Conservation (phyloP, 2,329 filamentous ascomycete genomes). For the Bretziella fagacearum region DNA sequence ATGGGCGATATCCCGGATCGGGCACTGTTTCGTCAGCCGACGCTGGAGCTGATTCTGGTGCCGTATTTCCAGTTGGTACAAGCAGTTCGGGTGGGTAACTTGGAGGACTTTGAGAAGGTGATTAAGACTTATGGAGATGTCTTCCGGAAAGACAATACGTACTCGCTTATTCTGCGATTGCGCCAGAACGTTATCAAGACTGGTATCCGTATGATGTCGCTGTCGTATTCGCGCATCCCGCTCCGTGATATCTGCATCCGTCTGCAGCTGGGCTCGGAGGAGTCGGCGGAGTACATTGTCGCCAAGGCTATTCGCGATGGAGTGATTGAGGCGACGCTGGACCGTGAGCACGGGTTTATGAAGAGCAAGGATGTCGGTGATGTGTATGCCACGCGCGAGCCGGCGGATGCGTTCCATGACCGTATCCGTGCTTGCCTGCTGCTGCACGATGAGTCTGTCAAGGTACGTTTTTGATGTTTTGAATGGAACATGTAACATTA, state of each 20-base stretch:
- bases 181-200: conserved; percentile 99
- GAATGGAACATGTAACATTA: too few species aligned
- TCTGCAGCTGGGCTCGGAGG: conserved; percentile 81
- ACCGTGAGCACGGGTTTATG: conserved; percentile 93
- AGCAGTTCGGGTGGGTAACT: conserved; percentile 87
- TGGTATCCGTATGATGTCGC: conserved; percentile 95
- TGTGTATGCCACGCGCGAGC: conserved; percentile 89
- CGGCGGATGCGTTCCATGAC: conserved; percentile 93
- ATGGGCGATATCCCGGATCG: conserved; percentile 99
- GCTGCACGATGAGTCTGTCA: conserved; percentile 94
- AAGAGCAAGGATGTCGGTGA: conserved; percentile 95
- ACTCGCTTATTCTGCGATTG: conserved; percentile 83
- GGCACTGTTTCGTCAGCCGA: conserved; percentile 77
- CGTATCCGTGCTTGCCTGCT: conserved; percentile 82
- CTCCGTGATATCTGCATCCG: conserved; percentile 94
- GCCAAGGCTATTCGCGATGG: conserved; percentile 96
- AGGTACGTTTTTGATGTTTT: conserved; percentile 40
- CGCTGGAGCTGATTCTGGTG: conserved; percentile 70
- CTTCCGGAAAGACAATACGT: conserved; percentile 87
- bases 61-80: conserved; percentile 91
- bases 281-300: conserved; percentile 97
- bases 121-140: conserved; percentile 66
- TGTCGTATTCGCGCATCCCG: conserved; percentile 94
- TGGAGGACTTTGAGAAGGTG: conserved; percentile 79
- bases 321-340: conserved; percentile 86